These are phyloP conservation scores for Salix caprea DNA, from an alignment of 345 rosid genomes.

Conservation along the genomic window DNA sequence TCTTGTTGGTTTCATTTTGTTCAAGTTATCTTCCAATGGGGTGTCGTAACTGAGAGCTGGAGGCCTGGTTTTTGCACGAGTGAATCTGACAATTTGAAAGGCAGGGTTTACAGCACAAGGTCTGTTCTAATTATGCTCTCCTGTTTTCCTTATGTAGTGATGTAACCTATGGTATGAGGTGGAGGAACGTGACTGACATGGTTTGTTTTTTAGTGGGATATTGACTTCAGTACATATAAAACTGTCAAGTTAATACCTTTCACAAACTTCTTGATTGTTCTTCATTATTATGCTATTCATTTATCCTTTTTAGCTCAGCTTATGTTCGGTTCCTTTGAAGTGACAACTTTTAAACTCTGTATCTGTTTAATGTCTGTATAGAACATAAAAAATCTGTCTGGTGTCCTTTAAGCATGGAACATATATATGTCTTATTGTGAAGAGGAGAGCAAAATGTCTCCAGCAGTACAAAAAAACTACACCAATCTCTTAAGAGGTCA, in stretches of 20 bases:
- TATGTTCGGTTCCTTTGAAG: not conserved
- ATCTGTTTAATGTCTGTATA: not conserved
- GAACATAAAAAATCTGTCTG: not conserved
- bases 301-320: not conserved
- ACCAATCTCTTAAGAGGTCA: conserved; percentile 12
- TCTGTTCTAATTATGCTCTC: not conserved
- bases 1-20: not conserved
- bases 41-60: not conserved
- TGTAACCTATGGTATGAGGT: not conserved
- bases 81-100: not conserved
- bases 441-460: conserved; percentile 39
- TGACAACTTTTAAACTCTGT: not conserved
- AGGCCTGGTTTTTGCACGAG: not conserved
- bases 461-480: conserved; percentile 38
- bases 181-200: not conserved
- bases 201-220: not conserved
- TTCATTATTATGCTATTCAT: conserved; percentile 1
- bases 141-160: not conserved
- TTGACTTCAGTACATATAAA: not conserved
- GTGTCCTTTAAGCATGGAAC: not conserved
- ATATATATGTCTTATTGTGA: conserved; percentile 27
- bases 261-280: not conserved
- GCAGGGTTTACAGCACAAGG: conserved; percentile 7
- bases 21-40: not conserved
- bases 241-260: not conserved